These are phyloP conservation scores for Acacia confusa DNA, from an alignment of 306 rosid genomes.

Conservation along the genomic window DNA sequence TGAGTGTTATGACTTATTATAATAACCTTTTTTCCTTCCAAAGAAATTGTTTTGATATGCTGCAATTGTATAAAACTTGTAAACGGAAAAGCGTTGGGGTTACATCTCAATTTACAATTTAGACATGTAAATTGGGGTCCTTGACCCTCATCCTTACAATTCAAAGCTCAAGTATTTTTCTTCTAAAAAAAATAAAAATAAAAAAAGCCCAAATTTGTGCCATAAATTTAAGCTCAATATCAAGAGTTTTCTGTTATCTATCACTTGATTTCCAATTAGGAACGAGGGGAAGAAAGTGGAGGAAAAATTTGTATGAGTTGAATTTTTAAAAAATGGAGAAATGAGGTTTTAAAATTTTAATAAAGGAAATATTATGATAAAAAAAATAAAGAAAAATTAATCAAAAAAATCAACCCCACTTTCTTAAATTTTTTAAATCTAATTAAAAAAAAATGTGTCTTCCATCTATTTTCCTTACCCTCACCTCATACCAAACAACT, in stretches of 20 bases:
- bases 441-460: too few species aligned
- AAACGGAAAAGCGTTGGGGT: neutral
- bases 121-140: neutral
- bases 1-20: neutral
- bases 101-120: neutral
- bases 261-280: neutral
- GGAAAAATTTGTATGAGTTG: too few species aligned
- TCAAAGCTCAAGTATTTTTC: neutral
- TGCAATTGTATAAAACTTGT: too few species aligned
- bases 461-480: too few species aligned
- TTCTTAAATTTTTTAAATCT: too few species aligned
- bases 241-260: neutral
- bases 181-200: too few species aligned
- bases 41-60: neutral
- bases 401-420: too few species aligned
- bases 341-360: too few species aligned
- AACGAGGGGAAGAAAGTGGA: rapidly evolving
- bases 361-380: too few species aligned
- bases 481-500: too few species aligned
- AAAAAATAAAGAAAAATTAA: too few species aligned
- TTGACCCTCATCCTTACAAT: neutral
- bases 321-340: too few species aligned
- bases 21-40: neutral
- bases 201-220: neutral
- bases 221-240: neutral